Evolutionary conservation across 805 yeast genomes (phyloP).

Genomic region (Yarrowia sp.): DNA sequence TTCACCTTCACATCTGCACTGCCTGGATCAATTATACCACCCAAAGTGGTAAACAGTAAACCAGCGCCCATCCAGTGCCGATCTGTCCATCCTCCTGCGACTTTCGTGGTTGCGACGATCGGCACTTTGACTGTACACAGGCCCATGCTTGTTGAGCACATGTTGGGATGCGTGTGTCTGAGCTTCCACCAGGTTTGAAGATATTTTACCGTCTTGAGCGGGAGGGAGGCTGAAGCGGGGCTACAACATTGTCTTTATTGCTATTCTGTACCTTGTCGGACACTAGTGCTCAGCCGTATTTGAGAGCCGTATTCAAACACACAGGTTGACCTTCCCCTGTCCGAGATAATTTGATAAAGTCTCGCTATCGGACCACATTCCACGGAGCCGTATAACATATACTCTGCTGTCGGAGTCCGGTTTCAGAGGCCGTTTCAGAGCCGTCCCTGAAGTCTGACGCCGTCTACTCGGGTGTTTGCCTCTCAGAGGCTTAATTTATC

Average conservation of each 20-base stretch:
- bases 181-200: conserved; percentile 13
- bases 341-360: no score
- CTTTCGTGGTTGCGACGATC: conserved; percentile 1
- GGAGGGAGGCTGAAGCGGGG: conserved; percentile 1
- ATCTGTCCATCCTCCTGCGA: background rate
- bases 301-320: no score
- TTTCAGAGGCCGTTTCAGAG: conserved; percentile 2
- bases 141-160: conserved; percentile 1
- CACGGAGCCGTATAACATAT: background rate
- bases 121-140: background rate
- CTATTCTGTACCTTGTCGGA: background rate
- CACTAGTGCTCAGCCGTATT: no score
- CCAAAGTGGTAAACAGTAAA: background rate
- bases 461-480: no score
- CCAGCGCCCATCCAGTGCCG: conserved; percentile 15
- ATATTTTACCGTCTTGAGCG: background rate
- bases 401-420: conserved; percentile 3
- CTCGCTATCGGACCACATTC: no score
- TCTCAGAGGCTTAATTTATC: conserved; percentile 4
- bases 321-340: no score
- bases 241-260: background rate
- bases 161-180: background rate
- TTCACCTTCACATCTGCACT: background rate
- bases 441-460: background rate
- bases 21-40: background rate